A percentile compares a stretch with the other conserved stretches of the same genome.
Evolutionary conservation across 768 basidiomycete species (phyloP).

Genomic region (Boletus rubescentipes): DNA sequence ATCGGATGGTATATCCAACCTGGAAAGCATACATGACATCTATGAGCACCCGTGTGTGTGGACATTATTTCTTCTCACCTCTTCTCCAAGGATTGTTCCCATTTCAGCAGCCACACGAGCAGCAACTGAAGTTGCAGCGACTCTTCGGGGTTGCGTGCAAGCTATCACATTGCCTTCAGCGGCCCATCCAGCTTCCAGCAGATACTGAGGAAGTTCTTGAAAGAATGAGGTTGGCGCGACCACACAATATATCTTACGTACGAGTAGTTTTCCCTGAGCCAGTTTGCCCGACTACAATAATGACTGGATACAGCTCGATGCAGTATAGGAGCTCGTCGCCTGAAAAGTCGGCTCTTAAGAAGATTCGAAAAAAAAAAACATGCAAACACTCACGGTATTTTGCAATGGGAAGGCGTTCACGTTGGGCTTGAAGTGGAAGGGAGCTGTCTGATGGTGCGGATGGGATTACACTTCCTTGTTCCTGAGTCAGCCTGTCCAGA

Average conservation of each 20-base stretch:
- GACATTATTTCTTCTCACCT: conserved; percentile 44
- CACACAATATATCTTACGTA: conserved; percentile 39
- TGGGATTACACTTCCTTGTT: conserved; percentile 68
- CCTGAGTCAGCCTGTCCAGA: conserved; percentile 78
- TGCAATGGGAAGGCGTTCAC: conserved; percentile 84
- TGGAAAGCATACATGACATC: conserved; percentile 31
- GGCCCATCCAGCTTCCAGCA: conserved; percentile 93
- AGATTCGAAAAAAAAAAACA: conserved; percentile 1
- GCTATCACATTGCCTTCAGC: conserved; percentile 78
- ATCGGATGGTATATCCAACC: conserved; percentile 98
- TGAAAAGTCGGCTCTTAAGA: conserved; percentile 29
- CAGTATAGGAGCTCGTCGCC: conserved; percentile 80
- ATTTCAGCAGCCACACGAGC: conserved; percentile 90
- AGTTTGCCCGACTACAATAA: conserved; percentile 91
- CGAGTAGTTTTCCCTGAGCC: conserved; percentile 98
- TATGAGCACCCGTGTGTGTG: background rate
- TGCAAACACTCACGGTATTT: conserved; percentile 66
- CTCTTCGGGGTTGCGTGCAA: conserved; percentile 90
- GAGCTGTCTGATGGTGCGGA: conserved; percentile 57
- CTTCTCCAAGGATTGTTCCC: conserved; percentile 83
- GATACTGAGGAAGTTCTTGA: conserved; percentile 91
- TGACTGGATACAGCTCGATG: conserved; percentile 79
- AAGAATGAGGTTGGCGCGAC: conserved; percentile 5
- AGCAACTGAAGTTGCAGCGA: conserved; percentile 95
- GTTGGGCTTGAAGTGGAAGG: conserved; percentile 68